Evolutionary conservation across 768 basidiomycete genomes (phyloP), one percentile per base, ranked within the genome.

Genomic region (Kwoniella sp.): DNA sequence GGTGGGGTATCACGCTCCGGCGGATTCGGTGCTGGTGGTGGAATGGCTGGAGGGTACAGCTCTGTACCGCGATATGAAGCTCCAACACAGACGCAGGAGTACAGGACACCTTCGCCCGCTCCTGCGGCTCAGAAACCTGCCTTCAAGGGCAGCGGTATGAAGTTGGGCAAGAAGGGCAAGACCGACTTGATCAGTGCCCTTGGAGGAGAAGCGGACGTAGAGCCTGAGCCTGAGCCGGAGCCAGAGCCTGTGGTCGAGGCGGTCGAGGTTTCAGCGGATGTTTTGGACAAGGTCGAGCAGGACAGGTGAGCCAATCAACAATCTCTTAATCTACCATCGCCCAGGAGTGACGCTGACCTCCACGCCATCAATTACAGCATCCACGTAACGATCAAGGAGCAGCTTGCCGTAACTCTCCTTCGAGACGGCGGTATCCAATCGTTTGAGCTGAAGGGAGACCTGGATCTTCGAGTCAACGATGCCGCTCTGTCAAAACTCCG

Each of bases 61-160:
- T 81, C 89, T 10, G 83, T 91, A 44, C 82, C 90, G 15, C 85
- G 90, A 55, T 89, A 86, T 75, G 89, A 93, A 52, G 79, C 86
- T 2, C 84, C 88, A 12, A 85, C 85, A 1, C 76, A 82, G 3
- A 59, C 67, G 25, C 48, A 58, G 44, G 71, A 74, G 26, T 78
- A 77, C 64, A 37, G 76, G 33, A 58, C 72, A 15, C 60, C 67
- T 12, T 59, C 63, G 53, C 68, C 77, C 6, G 71, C 77, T 10
- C 15, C 58, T 36, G 22, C 68, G 26, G 44, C 52, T 13, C 40
- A 60, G 19, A 77, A 79, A 1, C 90, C 92, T 13, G 86, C 90
- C 5, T 98, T 98, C 87, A 96, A 95, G 83, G 87, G 89, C 47
- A 85, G 87, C 10, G 95, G 95, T 25, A 97, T 99, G 95, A 97